Evolutionary conservation across 176 grass and related monocot genomes (phyloP), one percentile per base, ranked within the genome.

Genomic region (Hordeum vulgare): DNA sequence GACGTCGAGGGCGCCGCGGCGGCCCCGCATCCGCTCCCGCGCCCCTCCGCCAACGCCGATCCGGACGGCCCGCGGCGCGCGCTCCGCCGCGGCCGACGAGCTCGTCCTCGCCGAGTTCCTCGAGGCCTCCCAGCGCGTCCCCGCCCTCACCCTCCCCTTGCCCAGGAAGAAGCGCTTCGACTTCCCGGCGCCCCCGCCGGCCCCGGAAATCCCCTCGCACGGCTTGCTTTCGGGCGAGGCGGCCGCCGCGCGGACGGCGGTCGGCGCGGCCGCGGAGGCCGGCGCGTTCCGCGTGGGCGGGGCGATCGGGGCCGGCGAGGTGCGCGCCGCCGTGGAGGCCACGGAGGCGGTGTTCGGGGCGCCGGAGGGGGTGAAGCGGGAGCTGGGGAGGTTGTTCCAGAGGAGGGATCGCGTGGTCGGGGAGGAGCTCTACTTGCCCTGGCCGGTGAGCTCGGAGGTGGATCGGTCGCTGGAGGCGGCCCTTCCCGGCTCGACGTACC

Each of bases 51-150:
- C 93, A 0, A 90, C 90, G 24, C 96, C 93, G 83, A 95, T 98
- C 83, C 74, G 82, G 13, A 98, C 83, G 29, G 93, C 72, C 17
- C 94, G 80, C 34, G 93, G 96, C 4, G 41, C 21, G 17, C 89
- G 90, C n/a, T 88, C 93, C 42, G 88, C 93, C 9, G 90, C 90
- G 20, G 82, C 92, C n/a, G 77, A 95, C 71, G 96, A 98, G 23
- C 71, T 47, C 14, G 66, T 89, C 31, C 83, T 98, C 57, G 66
- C 90, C 56, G 87, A 95, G 40, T 95, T 91, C 83, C 91, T 98
- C 66, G 91, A 95, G 65, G 54, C 61, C 20, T 95, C 93, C 24
- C 80, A 95, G 67, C 78, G 56, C 47, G 71, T 95, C 23, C 96
- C 93, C 61, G 68, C 83, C 63, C 93, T 95, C 61, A 40, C 69